Evolutionary conservation across 1,139 yeast species (phyloP).

Genomic region (Wickerhamiella pararugosa): DNA sequence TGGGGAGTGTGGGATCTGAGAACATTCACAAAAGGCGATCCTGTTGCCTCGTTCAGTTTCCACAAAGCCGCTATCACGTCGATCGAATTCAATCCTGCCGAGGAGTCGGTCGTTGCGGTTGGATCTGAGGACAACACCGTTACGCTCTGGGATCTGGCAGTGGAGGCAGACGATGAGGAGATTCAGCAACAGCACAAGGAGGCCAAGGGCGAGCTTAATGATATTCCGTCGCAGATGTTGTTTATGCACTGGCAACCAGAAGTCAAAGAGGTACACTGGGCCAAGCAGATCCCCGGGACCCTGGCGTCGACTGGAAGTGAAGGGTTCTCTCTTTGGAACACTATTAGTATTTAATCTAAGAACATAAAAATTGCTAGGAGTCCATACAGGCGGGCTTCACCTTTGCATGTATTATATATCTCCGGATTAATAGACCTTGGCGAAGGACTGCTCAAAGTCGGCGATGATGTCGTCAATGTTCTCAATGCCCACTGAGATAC

Average conservation of each 20-base stretch:
- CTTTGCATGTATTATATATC: not conserved
- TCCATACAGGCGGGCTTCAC: too few species aligned
- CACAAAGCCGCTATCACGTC: slow-evolving; percentile 89
- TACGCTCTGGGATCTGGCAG: slow-evolving; percentile 93
- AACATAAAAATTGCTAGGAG: not conserved
- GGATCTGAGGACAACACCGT: slow-evolving; percentile 95
- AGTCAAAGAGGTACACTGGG: slow-evolving; percentile 98
- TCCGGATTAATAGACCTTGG: slow-evolving; percentile 8
- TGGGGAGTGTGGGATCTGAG: slow-evolving; percentile 99
- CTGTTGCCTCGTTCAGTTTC: slow-evolving; percentile 82
- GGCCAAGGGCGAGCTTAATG: slow-evolving; percentile 64
- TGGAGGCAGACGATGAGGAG: slow-evolving; percentile 94
- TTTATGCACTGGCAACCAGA: slow-evolving; percentile 98
- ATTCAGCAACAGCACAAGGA: slow-evolving; percentile 55
- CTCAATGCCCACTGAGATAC: slow-evolving; percentile 85
- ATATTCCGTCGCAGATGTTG: slow-evolving; percentile 87
- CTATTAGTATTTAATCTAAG: slow-evolving; percentile 58
- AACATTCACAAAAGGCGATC: slow-evolving; percentile 49
- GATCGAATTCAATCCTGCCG: slow-evolving; percentile 86
- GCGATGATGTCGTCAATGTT: slow-evolving; percentile 75
- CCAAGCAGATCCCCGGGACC: slow-evolving; percentile 90
- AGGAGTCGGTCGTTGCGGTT: slow-evolving; percentile 89
- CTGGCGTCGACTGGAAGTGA: slow-evolving; percentile 91
- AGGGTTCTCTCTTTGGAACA: slow-evolving; percentile 90
- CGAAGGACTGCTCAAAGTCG: slow-evolving; percentile 71